Percentiles rank a stretch among this genome's conserved stretches.
phyloP scores from a whole-genome alignment of 148 eudicot species.

The Chenopodium suecicum region DNA sequence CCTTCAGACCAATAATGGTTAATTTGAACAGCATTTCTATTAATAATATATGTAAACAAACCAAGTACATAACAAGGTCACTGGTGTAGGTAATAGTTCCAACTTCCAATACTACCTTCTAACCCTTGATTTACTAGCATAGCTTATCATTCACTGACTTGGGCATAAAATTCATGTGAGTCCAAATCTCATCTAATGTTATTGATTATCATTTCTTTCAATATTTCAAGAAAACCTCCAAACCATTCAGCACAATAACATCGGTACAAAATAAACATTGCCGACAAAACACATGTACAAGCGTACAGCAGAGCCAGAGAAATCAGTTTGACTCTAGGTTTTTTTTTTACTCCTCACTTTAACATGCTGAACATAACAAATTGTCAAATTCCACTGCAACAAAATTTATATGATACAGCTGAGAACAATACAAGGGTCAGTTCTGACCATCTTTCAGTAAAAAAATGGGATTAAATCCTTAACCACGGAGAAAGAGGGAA shows the following conservation, averaged over 20 bases:
- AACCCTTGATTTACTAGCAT: neutral
- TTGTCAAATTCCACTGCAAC: neutral
- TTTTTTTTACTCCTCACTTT: neutral
- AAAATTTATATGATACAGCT: neutral
- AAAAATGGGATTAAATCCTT: neutral
- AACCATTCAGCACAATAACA: neutral
- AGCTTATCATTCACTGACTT: neutral
- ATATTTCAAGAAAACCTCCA: neutral
- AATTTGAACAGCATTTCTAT: neutral
- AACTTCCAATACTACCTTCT: neutral
- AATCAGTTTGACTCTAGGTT: neutral
- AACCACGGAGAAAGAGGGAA: neutral
- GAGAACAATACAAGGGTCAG: neutral
- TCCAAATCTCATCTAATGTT: neutral
- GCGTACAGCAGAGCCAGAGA: neutral
- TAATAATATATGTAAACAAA: neutral
- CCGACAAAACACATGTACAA: no score
- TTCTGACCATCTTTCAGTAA: neutral
- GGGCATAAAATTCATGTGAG: neutral
- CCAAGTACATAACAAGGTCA: neutral
- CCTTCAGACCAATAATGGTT: no score
- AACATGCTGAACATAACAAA: neutral
- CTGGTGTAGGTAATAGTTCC: neutral
- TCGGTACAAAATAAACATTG: neutral
- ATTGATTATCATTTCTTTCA: neutral